phyloP scores from a whole-genome alignment of 108 stramenopile genomes.

The Fistulifera solaris region DNA sequence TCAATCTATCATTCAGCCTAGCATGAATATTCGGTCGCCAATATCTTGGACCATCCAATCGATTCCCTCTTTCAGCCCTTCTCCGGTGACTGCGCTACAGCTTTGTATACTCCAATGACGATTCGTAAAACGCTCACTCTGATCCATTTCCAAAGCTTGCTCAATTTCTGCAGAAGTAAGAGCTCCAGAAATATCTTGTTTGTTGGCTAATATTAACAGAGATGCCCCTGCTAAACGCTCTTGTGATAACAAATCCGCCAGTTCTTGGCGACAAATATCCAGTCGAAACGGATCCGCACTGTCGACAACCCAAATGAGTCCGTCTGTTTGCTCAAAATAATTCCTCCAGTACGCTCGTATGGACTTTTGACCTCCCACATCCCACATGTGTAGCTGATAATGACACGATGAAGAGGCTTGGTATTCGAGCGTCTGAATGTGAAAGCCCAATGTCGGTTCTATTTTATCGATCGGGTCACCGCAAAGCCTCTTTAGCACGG shows the following conservation, averaged over 20 bases:
- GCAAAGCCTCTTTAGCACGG: slow-evolving; percentile 85
- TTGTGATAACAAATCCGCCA: slow-evolving; percentile 74
- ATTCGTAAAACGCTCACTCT: slow-evolving; percentile 43
- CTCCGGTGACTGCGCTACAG: slow-evolving; percentile 93
- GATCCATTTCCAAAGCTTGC: slow-evolving; percentile 55
- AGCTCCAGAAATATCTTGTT: slow-evolving; percentile 93
- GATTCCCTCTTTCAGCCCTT: slow-evolving; percentile 86
- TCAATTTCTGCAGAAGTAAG: slow-evolving; percentile 72
- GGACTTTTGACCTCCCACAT: slow-evolving; percentile 98
- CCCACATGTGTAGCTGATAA: slow-evolving; percentile 87
- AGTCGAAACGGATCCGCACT: slow-evolving; percentile 77
- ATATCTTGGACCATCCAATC: slow-evolving; percentile 98
- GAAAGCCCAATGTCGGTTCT: slow-evolving; percentile 96
- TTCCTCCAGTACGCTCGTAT: slow-evolving; percentile 99
- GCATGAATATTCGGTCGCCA: slow-evolving; percentile 86
- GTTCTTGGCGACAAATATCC: slow-evolving; percentile 79
- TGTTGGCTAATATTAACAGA: slow-evolving; percentile 95
- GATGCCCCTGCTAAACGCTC: slow-evolving; percentile 97
- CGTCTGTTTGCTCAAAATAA: slow-evolving; percentile 98
- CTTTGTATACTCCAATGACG: slow-evolving; percentile 85
- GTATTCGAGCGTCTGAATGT: slow-evolving; percentile 94
- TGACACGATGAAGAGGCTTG: slow-evolving; percentile 9
- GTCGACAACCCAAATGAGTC: slow-evolving; percentile 98
- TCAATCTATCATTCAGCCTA: slow-evolving; percentile 6
- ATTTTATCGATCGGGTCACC: slow-evolving; percentile 91